Conservation (phyloP, 2,329 filamentous ascomycete genomes). For the Mollisia scopiformis region DNA sequence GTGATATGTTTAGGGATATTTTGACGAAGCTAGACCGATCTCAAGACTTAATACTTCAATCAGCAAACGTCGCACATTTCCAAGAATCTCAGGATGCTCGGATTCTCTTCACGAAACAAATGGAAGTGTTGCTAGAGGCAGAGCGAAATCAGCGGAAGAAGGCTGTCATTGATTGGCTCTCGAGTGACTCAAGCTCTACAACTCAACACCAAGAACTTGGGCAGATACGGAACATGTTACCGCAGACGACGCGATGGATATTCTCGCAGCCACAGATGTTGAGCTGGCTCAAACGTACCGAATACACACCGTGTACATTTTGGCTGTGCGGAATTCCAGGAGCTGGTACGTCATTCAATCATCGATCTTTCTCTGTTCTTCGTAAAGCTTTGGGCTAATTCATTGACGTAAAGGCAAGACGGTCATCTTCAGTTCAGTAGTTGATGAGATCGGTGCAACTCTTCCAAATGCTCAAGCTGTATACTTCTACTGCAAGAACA, state of each 20-base stretch:
- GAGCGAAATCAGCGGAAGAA: background rate
- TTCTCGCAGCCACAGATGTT: background rate
- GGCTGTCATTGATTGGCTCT: background rate
- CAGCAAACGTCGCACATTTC: conserved; percentile 9
- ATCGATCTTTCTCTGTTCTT: too few relatives aligned
- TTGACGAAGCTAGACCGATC: conserved; percentile 33
- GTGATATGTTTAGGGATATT: conserved; percentile 35
- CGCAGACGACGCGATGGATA: background rate
- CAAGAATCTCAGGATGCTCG: conserved; percentile 10
- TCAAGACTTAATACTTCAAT: conserved; percentile 22
- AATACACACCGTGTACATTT: background rate
- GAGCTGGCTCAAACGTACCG: background rate
- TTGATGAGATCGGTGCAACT: background rate
- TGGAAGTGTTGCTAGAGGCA: background rate
- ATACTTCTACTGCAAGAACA: background rate
- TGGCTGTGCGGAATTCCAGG: background rate
- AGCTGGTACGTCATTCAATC: background rate
- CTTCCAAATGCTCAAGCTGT: background rate
- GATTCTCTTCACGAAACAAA: background rate
- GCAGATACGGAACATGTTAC: background rate
- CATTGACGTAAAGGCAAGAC: background rate
- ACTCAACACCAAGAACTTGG: background rate
- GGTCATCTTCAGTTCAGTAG: background rate
- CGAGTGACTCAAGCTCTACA: background rate
- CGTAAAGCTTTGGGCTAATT: background rate